These are phyloP conservation scores for Trichosanthes cucumerina DNA, from an alignment of 306 rosid species.

Conservation along the genomic window DNA sequence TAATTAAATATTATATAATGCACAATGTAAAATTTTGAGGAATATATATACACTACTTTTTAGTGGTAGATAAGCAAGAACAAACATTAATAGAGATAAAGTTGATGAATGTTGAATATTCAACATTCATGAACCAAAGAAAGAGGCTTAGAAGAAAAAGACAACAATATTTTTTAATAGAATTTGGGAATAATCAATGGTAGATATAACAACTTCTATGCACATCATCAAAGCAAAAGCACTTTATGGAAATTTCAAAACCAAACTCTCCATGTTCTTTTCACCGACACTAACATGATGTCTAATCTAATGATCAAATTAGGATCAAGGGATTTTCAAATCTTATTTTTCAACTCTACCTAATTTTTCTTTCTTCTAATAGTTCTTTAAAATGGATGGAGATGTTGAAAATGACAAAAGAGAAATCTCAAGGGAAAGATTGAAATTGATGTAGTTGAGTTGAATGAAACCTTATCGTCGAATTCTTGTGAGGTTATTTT, in stretches of 20 bases:
- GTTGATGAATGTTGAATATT: not conserved
- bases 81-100: not conserved
- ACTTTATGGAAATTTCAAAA: not conserved
- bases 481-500: too few relatives aligned
- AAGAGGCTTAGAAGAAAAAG: not conserved
- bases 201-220: not conserved
- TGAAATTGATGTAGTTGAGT: not conserved
- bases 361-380: not conserved
- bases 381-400: not conserved
- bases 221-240: not conserved
- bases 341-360: not conserved
- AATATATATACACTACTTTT: too few relatives aligned
- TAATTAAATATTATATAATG: too few relatives aligned
- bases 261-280: not conserved
- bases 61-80: too few relatives aligned
- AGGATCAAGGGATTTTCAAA: not conserved
- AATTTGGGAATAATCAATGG: conserved; percentile 1
- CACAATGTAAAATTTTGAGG: too few relatives aligned
- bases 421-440: not conserved
- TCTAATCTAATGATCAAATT: not conserved
- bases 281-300: not conserved
- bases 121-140: not conserved
- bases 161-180: not conserved
- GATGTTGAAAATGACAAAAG: not conserved
- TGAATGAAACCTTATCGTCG: not conserved